Conservation (phyloP, 495 filamentous ascomycete species). For the Penicillium lagena region DNA sequence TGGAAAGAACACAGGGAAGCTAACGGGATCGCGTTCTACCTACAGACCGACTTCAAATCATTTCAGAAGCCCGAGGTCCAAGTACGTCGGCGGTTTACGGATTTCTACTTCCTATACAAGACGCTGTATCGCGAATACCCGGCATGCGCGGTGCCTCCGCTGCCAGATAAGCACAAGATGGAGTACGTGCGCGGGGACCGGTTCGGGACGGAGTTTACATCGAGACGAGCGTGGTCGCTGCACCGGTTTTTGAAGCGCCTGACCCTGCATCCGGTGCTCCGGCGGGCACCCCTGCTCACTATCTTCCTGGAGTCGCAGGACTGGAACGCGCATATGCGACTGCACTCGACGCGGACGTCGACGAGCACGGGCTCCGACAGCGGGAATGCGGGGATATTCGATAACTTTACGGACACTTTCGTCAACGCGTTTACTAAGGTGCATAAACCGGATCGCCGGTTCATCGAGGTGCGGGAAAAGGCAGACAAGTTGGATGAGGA, state of each 20-base stretch:
- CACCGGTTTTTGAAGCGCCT: slow-evolving; percentile 87
- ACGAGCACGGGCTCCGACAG: slow-evolving; percentile 44
- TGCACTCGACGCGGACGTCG: slow-evolving; percentile 57
- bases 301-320: slow-evolving; percentile 88
- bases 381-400: slow-evolving; percentile 65
- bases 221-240: slow-evolving; percentile 79
- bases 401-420: slow-evolving; percentile 91
- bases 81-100: slow-evolving; percentile 88
- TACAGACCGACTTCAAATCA: slow-evolving; percentile 83
- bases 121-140: slow-evolving; percentile 79
- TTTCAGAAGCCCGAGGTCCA: slow-evolving; percentile 73
- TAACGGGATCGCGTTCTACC: too few species aligned
- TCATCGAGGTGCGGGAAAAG: slow-evolving; percentile 89
- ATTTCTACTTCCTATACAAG: slow-evolving; percentile 97
- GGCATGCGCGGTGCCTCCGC: slow-evolving; percentile 83
- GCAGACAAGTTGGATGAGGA: slow-evolving; percentile 95
- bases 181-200: slow-evolving; percentile 94
- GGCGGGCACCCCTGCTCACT: slow-evolving; percentile 72
- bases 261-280: slow-evolving; percentile 81
- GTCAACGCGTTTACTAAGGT: slow-evolving; percentile 96
- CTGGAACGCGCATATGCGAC: slow-evolving; percentile 93
- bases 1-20: background rate
- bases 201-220: slow-evolving; percentile 91
- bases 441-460: slow-evolving; percentile 89
- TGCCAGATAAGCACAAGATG: slow-evolving; percentile 99